A percentile compares a stretch with the other conserved stretches of the same genome.
Conservation (phyloP, 2,329 filamentous ascomycete species). For the Ophiostoma sp. region DNA sequence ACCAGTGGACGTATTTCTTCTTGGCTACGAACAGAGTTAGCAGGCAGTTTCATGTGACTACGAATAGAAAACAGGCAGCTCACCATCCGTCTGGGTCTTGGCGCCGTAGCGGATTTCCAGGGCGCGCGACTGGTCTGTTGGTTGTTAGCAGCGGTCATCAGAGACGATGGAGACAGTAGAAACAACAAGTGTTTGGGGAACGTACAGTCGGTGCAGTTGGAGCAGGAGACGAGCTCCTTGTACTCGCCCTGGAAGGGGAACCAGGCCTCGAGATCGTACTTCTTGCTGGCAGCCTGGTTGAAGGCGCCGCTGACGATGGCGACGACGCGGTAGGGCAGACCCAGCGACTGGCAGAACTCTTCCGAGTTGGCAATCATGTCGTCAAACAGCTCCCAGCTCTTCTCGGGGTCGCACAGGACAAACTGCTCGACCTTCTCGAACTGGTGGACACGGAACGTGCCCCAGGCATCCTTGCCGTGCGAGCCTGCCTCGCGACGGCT, state of each 20-base stretch:
- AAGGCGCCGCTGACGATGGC: conserved; percentile 94
- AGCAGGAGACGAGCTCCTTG: conserved; percentile 96
- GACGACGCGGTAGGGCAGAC: conserved; percentile 84
- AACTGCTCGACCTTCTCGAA: conserved; percentile 62
- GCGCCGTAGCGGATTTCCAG: conserved; percentile 87
- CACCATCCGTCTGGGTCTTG: conserved; percentile 70
- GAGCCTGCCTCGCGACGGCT: conserved; percentile 83
- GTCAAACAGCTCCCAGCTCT: conserved; percentile 90
- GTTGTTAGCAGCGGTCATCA: background rate
- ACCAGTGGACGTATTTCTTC: conserved; percentile 90
- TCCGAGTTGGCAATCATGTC: conserved; percentile 87
- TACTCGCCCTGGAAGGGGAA: conserved; percentile 96
- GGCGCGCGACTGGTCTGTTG: conserved; percentile 73
- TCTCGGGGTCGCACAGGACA: conserved; percentile 63
- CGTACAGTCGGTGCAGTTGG: conserved; percentile 83
- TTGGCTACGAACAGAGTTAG: conserved; percentile 36
- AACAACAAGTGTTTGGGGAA: background rate
- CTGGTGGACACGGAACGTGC: conserved; percentile 95
- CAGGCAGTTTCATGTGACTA: background rate
- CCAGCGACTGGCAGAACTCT: conserved; percentile 88
- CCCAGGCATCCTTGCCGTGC: conserved; percentile 77
- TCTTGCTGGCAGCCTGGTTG: conserved; percentile 81
- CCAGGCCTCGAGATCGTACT: conserved; percentile 90
- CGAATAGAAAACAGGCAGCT: conserved; percentile 31
- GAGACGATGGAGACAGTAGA: background rate